These are phyloP conservation scores for Exophiala aquamarina DNA, from an alignment of 2,329 filamentous ascomycete species.

Conservation along the genomic window DNA sequence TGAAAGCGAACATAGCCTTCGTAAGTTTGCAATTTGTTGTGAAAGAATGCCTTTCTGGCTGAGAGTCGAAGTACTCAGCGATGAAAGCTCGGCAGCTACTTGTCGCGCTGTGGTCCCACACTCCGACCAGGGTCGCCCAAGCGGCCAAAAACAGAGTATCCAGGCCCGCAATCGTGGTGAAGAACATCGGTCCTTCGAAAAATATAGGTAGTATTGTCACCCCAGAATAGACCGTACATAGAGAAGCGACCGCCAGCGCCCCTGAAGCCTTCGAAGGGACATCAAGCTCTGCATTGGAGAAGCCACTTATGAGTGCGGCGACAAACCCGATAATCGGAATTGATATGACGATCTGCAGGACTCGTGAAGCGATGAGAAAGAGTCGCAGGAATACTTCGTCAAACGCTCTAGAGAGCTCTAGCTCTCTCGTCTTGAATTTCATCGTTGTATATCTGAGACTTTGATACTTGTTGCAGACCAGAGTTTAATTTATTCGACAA, in stretches of 20 bases:
- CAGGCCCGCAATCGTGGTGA: conserved; percentile 12
- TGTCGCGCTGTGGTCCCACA: conserved; percentile 19
- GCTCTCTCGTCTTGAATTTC: conserved; percentile 20
- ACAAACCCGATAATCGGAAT: conserved; percentile 19
- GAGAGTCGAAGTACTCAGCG: conserved; percentile 12
- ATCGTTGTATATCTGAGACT: conserved; percentile 3
- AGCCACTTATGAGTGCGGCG: conserved; percentile 17
- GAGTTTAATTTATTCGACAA: too few species aligned
- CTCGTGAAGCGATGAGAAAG: conserved; percentile 14
- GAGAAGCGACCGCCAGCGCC: conserved; percentile 11
- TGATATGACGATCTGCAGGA: conserved; percentile 11
- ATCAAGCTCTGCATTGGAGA: conserved; percentile 15
- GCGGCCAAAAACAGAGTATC: conserved; percentile 16
- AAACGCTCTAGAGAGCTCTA: conserved; percentile 15
- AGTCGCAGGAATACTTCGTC: conserved; percentile 22
- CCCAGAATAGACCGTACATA: conserved; percentile 16
- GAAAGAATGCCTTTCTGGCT: conserved; percentile 9
- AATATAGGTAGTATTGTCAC: conserved; percentile 17
- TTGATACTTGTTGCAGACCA: not conserved
- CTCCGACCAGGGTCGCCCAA: conserved; percentile 17
- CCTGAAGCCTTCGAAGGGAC: conserved; percentile 16
- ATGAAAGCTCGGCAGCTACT: conserved; percentile 14
- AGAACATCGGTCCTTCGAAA: conserved; percentile 20
- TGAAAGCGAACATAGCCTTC: conserved; percentile 24
- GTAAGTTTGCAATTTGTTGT: conserved; percentile 18